Evolutionary conservation across 768 basidiomycete genomes (phyloP).

Genomic region (Kwoniella europaea): DNA sequence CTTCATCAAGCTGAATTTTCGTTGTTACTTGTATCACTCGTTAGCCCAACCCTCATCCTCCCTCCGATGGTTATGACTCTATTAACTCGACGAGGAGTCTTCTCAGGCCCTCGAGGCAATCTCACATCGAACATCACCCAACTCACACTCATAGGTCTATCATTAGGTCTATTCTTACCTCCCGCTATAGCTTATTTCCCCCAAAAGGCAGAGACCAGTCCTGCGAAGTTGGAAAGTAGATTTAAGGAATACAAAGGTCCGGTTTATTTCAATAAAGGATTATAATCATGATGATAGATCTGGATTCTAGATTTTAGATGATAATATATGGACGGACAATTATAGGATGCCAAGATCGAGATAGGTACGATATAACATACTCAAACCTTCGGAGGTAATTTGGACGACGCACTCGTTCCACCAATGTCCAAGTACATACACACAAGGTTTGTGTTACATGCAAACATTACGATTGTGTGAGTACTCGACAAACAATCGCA

Average conservation of each 20-base stretch:
- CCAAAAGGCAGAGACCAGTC: conserved; percentile 55
- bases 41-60: conserved; percentile 59
- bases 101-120: conserved; percentile 55
- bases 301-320: not conserved
- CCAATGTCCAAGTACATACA: not conserved
- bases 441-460: not conserved
- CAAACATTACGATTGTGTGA: not conserved
- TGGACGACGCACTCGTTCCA: not conserved
- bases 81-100: conserved; percentile 54
- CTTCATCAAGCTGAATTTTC: too few relatives aligned
- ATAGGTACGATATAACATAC: not conserved
- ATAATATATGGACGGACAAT: not conserved
- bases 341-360: not conserved
- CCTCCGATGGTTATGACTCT: conserved; percentile 59
- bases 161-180: conserved; percentile 59
- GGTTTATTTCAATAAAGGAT: conserved; percentile 61
- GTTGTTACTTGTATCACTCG: not conserved
- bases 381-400: not conserved
- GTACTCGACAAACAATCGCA: not conserved
- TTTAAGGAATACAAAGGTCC: conserved; percentile 45
- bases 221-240: conserved; percentile 57
- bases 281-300: conserved; percentile 29
- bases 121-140: conserved; percentile 51
- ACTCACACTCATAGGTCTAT: conserved; percentile 58
- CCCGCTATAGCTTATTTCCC: conserved; percentile 61